Evolutionary conservation across 257 asterid genomes (phyloP), one percentile per base, ranked within the genome.

Genomic region (Sherardia arvensis): DNA sequence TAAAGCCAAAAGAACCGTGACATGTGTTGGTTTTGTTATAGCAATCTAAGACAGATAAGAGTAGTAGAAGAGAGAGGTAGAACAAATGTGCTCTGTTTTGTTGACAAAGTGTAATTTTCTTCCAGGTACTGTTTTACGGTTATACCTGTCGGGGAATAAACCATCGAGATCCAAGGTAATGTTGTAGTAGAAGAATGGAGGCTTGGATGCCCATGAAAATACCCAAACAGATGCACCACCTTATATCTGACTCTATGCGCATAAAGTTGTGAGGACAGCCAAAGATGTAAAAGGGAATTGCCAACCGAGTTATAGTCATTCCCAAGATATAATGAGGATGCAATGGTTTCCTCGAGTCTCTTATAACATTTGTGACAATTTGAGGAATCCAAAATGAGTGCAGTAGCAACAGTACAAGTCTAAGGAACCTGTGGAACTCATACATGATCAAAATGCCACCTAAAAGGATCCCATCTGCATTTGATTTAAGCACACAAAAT

Each of bases 301-400:
- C 88, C 38, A 87, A 70, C n/a, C 99, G 94, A 61, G 95, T 93
- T 64, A 83, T 27, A 26, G 94, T 81, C 83, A 93, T 93, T 74
- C 99, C 99, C 21, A 92, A 60, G 60, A 93, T 84, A 63, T 87
- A 93, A 76, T 89, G 96, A 75, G 96, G 97, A 74, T 93, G 97
- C 77, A 93, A 61, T 7, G 99, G 94, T 68, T 93, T 93, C 72
- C 97, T 93, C 61, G 87, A 87, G 82, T 93, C 97, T 11, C 96
- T 91, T 40, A 83, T 74, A 32, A 90, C 79, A 28, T 90, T 93
- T 43, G 84, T 84, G 68, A 80, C 68, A 75, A 93, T 84, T 81
- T 93, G 99, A 6, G 97, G 97, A 55, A 93, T 79, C 99, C 99
- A 93, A 71, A 87, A 90, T 23, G 99, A 87, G 81, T 93, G 94